These are phyloP conservation scores for Clitopilus hobsonii DNA, from an alignment of 768 basidiomycete genomes.

Conservation along the genomic window DNA sequence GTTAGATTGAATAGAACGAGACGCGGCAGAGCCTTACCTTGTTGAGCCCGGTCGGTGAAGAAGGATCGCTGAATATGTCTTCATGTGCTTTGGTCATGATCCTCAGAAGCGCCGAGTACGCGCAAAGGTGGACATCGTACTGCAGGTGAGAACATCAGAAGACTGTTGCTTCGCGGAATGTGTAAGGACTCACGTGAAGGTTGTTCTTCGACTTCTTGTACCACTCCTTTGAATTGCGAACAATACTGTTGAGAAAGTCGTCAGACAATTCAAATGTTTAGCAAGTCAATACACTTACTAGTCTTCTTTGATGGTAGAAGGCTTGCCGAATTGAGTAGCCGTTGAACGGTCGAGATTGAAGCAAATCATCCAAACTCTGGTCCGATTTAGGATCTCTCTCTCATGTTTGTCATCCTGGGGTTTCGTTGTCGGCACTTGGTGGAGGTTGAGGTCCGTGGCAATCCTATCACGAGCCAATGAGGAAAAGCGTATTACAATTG, in stretches of 20 bases:
- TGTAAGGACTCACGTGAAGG: constrained; percentile 35
- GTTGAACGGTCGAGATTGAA: constrained; percentile 86
- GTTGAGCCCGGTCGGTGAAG: constrained; percentile 63
- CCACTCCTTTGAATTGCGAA: constrained; percentile 71
- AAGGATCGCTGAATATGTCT: constrained; percentile 69
- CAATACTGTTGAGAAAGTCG: constrained; percentile 39
- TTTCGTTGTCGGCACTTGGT: constrained; percentile 56
- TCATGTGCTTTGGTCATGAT: constrained; percentile 75
- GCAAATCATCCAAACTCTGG: constrained; percentile 87
- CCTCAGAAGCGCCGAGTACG: constrained; percentile 63
- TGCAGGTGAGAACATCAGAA: constrained; percentile 19
- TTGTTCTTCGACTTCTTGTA: constrained; percentile 67
- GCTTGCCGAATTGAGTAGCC: constrained; percentile 87
- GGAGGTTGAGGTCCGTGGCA: constrained; percentile 86
- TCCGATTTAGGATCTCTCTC: constrained; percentile 80
- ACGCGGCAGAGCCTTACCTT: constrained; percentile 36
- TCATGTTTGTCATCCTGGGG: constrained; percentile 72
- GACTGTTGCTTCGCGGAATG: neutral
- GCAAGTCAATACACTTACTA: constrained; percentile 42
- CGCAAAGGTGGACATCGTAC: constrained; percentile 77
- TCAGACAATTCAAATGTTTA: too few relatives aligned
- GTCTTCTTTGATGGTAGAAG: constrained; percentile 84
- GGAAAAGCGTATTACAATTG: neutral
- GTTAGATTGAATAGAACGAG: neutral
- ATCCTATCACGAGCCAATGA: constrained; percentile 40